These are phyloP conservation scores for Skeletonema marinoi DNA, from an alignment of 108 stramenopile species.

Conservation along the genomic window DNA sequence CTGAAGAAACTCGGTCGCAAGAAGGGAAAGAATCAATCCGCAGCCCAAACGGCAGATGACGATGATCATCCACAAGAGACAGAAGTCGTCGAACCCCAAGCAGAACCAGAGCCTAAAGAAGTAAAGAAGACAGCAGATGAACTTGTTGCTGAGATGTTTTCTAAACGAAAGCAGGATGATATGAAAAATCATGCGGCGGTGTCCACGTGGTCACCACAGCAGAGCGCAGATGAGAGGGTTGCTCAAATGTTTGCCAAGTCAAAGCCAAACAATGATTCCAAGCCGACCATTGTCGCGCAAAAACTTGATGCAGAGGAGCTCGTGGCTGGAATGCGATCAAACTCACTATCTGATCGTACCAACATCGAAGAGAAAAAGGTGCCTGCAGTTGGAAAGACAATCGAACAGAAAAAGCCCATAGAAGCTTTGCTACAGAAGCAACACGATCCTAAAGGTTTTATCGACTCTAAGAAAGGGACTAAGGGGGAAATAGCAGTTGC, in stretches of 20 bases:
- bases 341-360: too few relatives aligned
- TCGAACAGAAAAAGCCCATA: constrained; percentile 1
- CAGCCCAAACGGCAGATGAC: not conserved
- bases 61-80: not conserved
- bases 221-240: too few relatives aligned
- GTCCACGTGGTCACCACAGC: not conserved
- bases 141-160: not conserved
- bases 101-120: not conserved
- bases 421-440: not conserved
- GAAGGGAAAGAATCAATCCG: not conserved
- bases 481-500: not conserved
- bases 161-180: not conserved
- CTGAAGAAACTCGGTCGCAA: not conserved
- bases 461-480: not conserved
- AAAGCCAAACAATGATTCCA: not conserved
- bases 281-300: not conserved
- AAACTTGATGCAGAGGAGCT: not conserved
- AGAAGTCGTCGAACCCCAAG: not conserved
- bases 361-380: not conserved
- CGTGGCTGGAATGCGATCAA: not conserved
- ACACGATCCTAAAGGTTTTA: not conserved
- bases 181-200: not conserved
- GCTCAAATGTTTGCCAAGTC: not conserved
- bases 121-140: not conserved
- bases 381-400: not conserved